Evolutionary conservation across 495 filamentous ascomycete species (phyloP).

Genomic region (Aspergillus panamensis): DNA sequence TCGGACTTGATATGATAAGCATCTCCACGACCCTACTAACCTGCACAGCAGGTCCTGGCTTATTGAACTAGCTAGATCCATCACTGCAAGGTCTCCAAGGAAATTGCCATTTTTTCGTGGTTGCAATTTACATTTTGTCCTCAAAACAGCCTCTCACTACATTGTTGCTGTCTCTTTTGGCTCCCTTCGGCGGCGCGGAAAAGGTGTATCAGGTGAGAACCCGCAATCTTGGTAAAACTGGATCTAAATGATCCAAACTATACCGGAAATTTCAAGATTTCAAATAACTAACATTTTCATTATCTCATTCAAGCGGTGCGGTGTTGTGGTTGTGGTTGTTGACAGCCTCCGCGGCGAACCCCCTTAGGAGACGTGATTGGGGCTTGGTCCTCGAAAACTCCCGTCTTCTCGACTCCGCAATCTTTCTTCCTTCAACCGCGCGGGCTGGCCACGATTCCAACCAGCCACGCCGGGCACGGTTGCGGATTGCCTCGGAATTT

Average conservation of each 20-base stretch:
- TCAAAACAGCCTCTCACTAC: too few relatives aligned
- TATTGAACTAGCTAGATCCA: too few relatives aligned
- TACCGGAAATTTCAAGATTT: background rate
- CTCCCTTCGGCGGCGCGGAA: background rate
- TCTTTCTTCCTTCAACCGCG: constrained; percentile 33
- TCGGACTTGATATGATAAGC: too few relatives aligned
- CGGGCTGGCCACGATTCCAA: constrained; percentile 35
- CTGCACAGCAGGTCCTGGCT: too few relatives aligned
- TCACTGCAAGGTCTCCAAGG: too few relatives aligned
- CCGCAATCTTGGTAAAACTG: background rate
- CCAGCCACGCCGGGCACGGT: constrained; percentile 32
- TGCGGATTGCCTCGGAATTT: constrained; percentile 25
- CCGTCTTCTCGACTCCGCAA: constrained; percentile 25
- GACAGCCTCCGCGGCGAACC: constrained; percentile 22
- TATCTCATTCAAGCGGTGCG: constrained; percentile 6
- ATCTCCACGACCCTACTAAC: too few relatives aligned
- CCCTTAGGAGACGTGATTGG: constrained; percentile 28
- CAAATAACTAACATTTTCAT: background rate
- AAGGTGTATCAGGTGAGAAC: constrained; percentile 10
- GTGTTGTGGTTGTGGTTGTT: constrained; percentile 18
- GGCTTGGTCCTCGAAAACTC: constrained; percentile 29
- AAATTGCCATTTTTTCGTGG: too few relatives aligned
- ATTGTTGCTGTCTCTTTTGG: too few relatives aligned
- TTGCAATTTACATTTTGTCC: too few relatives aligned
- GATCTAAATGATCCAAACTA: background rate